Evolutionary conservation across 75 land plant species (phyloP), one percentile per base, ranked within the genome.

Genomic region (Pinus albicaulis): DNA sequence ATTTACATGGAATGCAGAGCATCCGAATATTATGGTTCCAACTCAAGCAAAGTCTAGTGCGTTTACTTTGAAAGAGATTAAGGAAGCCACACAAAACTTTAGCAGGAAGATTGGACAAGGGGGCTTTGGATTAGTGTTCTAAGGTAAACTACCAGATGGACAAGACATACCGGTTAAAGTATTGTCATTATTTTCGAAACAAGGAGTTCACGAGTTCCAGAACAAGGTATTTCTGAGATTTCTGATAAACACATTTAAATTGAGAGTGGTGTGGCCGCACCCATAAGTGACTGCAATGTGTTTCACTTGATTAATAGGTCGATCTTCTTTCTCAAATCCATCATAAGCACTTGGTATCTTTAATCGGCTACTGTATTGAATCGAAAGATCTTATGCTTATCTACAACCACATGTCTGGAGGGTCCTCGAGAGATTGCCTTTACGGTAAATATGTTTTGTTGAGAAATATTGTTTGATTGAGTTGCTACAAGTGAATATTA

Each of bases 391-490:
- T 80, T 11, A 76, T 83, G 14, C 91, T 86, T 59, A 77, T 81
- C 11, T 89, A 89, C 58, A 88, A 89, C 23, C 86, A 66, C 72
- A 86, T 86, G 91, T 72, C 74, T 19, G 76, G 79, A 20, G 91
- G 91, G 16, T 86, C 89, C 75, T 75, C 86, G 24, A 85, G 82
- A 57, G 79, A 85, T 77, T 87, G 85, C 61, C 82, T 79, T 23
- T 88, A 65, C 2, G 69, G 69, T 65, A 34, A 65, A 17, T 57
- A 57, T 28, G 28, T 57, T 3, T 41, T 41, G 48, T 7, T 41
- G 38, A 41, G 48, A 6, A 41, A 36, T 36, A 38, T 38, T 44
- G 8, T 44, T 44, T 57, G 5, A 17, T 57, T 19, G 17, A 20
- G 3, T 56, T 56, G 15, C 8, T 15, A 19, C 15, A 15, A 56